Conservation (phyloP, 768 basidiomycete genomes). For the Xerocomus brunneocitrinus region DNA sequence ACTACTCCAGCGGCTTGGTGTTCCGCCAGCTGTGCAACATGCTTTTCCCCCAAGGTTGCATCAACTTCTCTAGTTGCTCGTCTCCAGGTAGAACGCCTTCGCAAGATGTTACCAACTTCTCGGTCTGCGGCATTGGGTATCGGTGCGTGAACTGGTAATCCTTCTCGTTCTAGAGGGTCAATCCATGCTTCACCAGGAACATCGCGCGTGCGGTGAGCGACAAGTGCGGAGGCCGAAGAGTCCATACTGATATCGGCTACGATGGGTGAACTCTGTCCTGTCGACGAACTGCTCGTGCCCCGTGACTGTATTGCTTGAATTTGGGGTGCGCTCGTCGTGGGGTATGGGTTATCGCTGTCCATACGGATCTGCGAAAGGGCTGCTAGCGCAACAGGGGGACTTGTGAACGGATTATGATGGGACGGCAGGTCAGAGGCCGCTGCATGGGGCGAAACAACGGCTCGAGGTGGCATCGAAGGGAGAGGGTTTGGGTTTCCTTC, state of each 20-base stretch:
- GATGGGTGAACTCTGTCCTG: conserved; percentile 10
- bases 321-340: background rate
- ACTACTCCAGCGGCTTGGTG: conserved; percentile 41
- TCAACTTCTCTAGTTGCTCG: conserved; percentile 6
- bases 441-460: conserved; percentile 12
- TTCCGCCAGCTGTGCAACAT: conserved; percentile 28
- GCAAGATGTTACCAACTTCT: background rate
- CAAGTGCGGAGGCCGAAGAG: conserved; percentile 15
- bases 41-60: conserved; percentile 7
- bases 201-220: conserved; percentile 28
- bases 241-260: background rate
- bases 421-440: background rate
- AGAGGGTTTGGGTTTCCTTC: background rate
- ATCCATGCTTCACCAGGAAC: conserved; percentile 55
- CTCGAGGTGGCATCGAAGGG: conserved; percentile 4
- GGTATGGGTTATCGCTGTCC: conserved; percentile 21
- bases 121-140: conserved; percentile 9
- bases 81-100: conserved; percentile 18
- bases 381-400: background rate
- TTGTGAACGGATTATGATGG: conserved; percentile 3
- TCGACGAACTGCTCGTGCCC: conserved; percentile 1
- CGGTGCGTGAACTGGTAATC: conserved; percentile 44
- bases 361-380: background rate
- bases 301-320: conserved; percentile 7
- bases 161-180: conserved; percentile 59